Conservation (phyloP, 2,329 filamentous ascomycete genomes). For the Aspergillus jensenii region DNA sequence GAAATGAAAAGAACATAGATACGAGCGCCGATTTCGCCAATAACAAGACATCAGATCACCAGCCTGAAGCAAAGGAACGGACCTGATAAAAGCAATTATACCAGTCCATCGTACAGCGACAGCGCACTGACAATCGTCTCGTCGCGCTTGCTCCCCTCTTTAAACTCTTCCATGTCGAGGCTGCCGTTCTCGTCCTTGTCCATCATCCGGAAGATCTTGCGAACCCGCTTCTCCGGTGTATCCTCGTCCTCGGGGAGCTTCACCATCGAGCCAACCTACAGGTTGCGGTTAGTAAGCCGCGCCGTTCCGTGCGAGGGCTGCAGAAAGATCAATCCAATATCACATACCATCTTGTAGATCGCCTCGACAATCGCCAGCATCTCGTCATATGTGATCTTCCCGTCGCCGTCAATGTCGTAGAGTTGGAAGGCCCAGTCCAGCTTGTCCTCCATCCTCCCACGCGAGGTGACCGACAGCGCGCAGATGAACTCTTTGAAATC, state of each 20-base stretch:
- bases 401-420: conserved; percentile 98
- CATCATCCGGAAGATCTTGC: conserved; percentile 99
- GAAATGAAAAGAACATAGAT: conserved; percentile 5
- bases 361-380: conserved; percentile 99
- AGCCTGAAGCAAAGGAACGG: conserved; percentile 6
- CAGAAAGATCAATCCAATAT: neutral
- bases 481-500: conserved; percentile 99
- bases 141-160: conserved; percentile 97
- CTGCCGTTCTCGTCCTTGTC: conserved; percentile 99
- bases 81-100: conserved; percentile 51
- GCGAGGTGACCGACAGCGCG: conserved; percentile 91
- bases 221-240: conserved; percentile 95
- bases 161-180: conserved; percentile 96
- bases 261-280: conserved; percentile 95
- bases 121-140: conserved; percentile 98
- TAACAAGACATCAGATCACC: conserved; percentile 4
- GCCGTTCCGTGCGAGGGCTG: neutral
- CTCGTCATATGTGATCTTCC: conserved; percentile 98
- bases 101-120: conserved; percentile 92
- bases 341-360: conserved; percentile 95
- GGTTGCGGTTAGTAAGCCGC: conserved; percentile 8
- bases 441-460: conserved; percentile 99
- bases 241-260: conserved; percentile 98
- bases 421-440: conserved; percentile 99
- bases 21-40: conserved; percentile 17